phyloP scores from a whole-genome alignment of 1,284 basidiomycete species.

The Xerocomus tenax region DNA sequence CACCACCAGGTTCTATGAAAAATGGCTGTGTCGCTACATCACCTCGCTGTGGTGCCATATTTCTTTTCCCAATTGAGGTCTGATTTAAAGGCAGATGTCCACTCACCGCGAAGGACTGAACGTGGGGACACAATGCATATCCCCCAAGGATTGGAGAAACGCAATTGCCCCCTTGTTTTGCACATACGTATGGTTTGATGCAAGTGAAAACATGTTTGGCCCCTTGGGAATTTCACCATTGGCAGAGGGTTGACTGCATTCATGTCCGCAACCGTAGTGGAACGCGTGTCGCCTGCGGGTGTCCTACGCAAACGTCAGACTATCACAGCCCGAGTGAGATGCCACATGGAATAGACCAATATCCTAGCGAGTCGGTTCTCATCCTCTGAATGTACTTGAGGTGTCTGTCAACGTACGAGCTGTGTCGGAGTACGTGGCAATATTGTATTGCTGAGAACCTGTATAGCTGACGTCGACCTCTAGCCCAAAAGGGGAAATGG shows the following conservation, averaged over 20 bases:
- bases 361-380: too few relatives aligned
- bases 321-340: neutral
- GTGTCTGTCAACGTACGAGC: neutral
- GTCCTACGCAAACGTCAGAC: neutral
- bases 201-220: neutral
- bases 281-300: neutral
- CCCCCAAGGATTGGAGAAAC: neutral
- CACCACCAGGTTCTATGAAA: neutral
- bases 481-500: neutral
- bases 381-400: neutral
- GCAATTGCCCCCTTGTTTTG: neutral
- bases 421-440: neutral
- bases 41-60: slow-evolving; percentile 1
- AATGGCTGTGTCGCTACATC: slow-evolving; percentile 7
- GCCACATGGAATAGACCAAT: too few relatives aligned
- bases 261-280: neutral
- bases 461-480: neutral
- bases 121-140: neutral
- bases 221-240: neutral
- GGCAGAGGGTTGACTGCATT: neutral
- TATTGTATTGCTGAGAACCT: neutral
- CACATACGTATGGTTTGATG: neutral
- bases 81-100: neutral
- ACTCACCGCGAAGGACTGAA: neutral
- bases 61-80: neutral